Conservation (phyloP, 2,329 filamentous ascomycete species). For the Trichoderma citrinoviride region DNA sequence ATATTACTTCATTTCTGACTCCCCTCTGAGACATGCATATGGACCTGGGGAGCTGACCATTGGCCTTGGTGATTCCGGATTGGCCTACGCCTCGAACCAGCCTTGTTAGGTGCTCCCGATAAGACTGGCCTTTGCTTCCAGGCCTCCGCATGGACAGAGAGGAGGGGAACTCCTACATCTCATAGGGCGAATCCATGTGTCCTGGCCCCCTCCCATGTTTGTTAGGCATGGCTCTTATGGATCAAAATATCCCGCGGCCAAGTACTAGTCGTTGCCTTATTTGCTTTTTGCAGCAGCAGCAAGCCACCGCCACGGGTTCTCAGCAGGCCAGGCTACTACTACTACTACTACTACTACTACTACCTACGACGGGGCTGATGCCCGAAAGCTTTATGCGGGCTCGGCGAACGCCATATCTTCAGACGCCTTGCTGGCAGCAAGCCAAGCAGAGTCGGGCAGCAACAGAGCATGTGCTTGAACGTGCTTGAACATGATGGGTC, state of each 20-base stretch:
- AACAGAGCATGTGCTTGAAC: not conserved
- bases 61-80: not conserved
- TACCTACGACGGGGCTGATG: no score
- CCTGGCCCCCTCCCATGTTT: not conserved
- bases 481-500: not conserved
- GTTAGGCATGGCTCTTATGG: not conserved
- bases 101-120: not conserved
- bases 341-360: no score
- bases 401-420: not conserved
- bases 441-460: not conserved
- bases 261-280: not conserved
- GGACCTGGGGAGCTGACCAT: not conserved
- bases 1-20: not conserved
- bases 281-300: not conserved
- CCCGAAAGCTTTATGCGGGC: not conserved
- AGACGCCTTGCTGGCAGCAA: not conserved
- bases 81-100: not conserved
- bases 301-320: not conserved
- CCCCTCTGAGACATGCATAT: constrained; percentile 9
- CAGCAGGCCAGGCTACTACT: not conserved
- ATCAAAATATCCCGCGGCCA: not conserved
- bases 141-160: not conserved
- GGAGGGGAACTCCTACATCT: not conserved
- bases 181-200: not conserved
- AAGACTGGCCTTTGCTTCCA: not conserved